Evolutionary conservation across 106 monocot genomes (phyloP).

Genomic region (Apostasia ramifera): DNA sequence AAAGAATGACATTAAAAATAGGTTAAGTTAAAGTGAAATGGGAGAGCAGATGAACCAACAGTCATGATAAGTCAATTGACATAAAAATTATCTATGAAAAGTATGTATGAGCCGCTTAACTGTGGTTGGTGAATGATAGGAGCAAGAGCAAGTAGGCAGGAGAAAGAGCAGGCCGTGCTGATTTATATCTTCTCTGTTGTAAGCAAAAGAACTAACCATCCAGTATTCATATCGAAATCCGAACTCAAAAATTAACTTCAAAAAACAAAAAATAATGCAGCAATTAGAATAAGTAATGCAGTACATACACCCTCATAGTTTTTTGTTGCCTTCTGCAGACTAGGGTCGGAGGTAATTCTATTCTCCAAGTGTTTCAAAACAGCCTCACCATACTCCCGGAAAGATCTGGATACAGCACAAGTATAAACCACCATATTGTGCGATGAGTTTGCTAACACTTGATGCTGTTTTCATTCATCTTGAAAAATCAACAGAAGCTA

Average conservation of each 20-base stretch:
- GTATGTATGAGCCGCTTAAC: too few relatives aligned
- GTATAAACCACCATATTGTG: background rate
- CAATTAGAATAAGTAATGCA: background rate
- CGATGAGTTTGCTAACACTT: background rate
- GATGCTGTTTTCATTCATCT: background rate
- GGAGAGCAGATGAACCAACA: too few relatives aligned
- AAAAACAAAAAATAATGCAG: background rate
- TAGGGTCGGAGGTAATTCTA: constrained; percentile 31
- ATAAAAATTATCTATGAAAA: too few relatives aligned
- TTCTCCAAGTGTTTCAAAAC: constrained; percentile 71
- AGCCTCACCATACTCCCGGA: constrained; percentile 84
- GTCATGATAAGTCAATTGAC: too few relatives aligned
- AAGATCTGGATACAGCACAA: constrained; percentile 51
- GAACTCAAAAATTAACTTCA: background rate
- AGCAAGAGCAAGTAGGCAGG: too few relatives aligned
- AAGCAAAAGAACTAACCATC: background rate
- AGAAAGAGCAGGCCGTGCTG: too few relatives aligned
- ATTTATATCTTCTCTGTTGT: background rate
- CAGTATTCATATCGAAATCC: background rate
- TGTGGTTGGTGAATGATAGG: too few relatives aligned
- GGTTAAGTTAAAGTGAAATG: too few relatives aligned
- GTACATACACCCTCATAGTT: constrained; percentile 92
- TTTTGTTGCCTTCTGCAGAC: constrained; percentile 59
- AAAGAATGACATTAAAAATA: too few relatives aligned
- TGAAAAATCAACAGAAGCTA: background rate